A percentile compares a stretch with the other conserved stretches of the same genome.
These are phyloP conservation scores for Diaporthe destruens DNA, from an alignment of 2,329 filamentous ascomycete genomes.

Conservation along the genomic window DNA sequence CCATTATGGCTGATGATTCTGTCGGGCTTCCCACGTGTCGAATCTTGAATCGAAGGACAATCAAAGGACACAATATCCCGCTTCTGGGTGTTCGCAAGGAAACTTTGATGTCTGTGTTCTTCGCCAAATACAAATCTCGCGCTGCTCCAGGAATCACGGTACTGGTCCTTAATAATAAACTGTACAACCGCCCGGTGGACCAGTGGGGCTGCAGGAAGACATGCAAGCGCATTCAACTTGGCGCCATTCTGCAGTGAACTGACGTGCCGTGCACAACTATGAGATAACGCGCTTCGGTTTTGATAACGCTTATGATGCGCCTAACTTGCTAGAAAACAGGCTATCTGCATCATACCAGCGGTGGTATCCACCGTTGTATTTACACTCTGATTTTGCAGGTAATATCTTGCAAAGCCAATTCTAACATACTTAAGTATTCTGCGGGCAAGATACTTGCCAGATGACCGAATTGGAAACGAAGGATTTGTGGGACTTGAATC, in stretches of 20 bases:
- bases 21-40: background rate
- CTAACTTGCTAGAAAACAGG: background rate
- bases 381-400: background rate
- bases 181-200: background rate
- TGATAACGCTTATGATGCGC: background rate
- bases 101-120: background rate
- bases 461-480: too few species aligned
- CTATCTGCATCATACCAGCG: background rate
- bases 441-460: background rate
- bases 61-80: too few species aligned
- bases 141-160: background rate
- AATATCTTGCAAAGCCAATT: background rate
- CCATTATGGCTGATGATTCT: background rate
- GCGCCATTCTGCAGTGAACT: background rate
- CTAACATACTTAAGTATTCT: background rate
- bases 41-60: background rate
- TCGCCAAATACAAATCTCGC: background rate
- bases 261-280: background rate
- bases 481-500: too few species aligned
- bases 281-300: background rate
- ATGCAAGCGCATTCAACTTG: constrained; percentile 1
- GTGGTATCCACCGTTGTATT: background rate
- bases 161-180: background rate
- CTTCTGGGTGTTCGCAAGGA: background rate
- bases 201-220: background rate